Evolutionary conservation across 192 early-diverging fungal genomes (phyloP), one percentile per base, ranked within the genome.

Genomic region (Backusella tarrabulga): DNA sequence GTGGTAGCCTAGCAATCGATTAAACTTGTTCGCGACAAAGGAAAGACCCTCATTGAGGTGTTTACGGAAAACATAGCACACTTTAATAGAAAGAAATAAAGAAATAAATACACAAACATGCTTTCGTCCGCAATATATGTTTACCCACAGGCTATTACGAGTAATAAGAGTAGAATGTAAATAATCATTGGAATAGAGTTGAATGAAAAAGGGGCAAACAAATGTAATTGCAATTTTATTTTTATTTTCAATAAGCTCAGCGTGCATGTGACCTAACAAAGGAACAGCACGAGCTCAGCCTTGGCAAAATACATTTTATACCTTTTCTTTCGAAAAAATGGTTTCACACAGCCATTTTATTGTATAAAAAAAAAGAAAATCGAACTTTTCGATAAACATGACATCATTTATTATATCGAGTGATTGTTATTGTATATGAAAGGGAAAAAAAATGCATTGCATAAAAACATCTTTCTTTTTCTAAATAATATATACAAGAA

Each of bases 1-100:
- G 67, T 83, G 80, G 73, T 90, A 90, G 12, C 83, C 76, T 42
- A 82, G 56, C 7, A 77, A n/a, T 34, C 75, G 68, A 52, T 78
- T 71, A 19, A 75, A 44, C 44, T 80, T 77, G 72, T 87, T 67
- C 7, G 73, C 76, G 5, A 73, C 14, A 44, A 38, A 6, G 4
- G 76, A 78, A 19, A 56, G 21, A 0, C n/a, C 56, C 4, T 50
- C 44, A 29, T 11, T 12, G 14, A 82, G n/a, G 5, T 32, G 68
- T 29, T 76, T 68, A 7, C 80, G 80, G 14, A 69, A 74, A 19
- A 63, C 19, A 41, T 29, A 75, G 9, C 35, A 44, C 21, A 75
- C 74, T 75, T 6, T 12, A 1, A 44, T 32, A 32, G 32, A 75
- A 41, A 42, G 1, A 40, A 7, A 42, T 34, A 68, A 52, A 17